Evolutionary conservation across 139 green algal genomes (phyloP).

Genomic region (Chlamydomonas urium): DNA sequence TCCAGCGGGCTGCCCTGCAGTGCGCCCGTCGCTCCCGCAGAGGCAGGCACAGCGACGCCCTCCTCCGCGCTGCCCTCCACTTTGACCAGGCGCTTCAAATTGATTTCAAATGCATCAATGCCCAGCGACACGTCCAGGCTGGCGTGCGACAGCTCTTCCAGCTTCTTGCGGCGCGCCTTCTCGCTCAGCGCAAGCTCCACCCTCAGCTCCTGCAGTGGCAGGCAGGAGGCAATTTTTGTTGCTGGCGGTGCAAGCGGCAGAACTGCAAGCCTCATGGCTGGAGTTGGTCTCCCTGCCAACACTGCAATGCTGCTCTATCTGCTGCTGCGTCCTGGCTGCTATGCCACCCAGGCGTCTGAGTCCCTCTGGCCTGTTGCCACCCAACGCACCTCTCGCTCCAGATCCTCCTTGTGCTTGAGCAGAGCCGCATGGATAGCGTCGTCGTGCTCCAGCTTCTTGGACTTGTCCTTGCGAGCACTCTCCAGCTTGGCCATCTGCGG

Average conservation of each 20-base stretch:
- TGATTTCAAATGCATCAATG: conserved; percentile 74
- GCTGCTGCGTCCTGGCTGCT: no score
- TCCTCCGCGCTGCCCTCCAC: conserved; percentile 5
- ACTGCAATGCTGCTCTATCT: no score
- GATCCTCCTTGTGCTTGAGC: conserved; percentile 36
- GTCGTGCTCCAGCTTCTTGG: conserved; percentile 36
- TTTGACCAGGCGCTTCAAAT: conserved; percentile 58
- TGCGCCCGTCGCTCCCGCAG: not conserved
- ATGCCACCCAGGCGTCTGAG: no score
- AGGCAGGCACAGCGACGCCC: conserved; percentile 11
- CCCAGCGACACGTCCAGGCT: conserved; percentile 43
- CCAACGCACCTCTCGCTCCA: conserved; percentile 12
- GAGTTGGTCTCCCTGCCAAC: no score
- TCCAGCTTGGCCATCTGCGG: conserved; percentile 26
- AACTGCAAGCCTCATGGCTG: no score
- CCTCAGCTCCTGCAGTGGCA: conserved; percentile 60
- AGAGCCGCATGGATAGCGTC: conserved; percentile 43
- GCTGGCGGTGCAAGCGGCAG: no score
- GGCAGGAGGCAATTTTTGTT: no score
- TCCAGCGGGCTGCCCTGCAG: conserved; percentile 28
- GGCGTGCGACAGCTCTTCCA: conserved; percentile 31
- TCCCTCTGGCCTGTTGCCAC: no score
- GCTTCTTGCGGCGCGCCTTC: conserved; percentile 27
- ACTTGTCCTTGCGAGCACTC: conserved; percentile 24
- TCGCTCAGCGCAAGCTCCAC: conserved; percentile 58